Evolutionary conservation across 805 yeast genomes (phyloP).

Genomic region (Starmera amethionina): DNA sequence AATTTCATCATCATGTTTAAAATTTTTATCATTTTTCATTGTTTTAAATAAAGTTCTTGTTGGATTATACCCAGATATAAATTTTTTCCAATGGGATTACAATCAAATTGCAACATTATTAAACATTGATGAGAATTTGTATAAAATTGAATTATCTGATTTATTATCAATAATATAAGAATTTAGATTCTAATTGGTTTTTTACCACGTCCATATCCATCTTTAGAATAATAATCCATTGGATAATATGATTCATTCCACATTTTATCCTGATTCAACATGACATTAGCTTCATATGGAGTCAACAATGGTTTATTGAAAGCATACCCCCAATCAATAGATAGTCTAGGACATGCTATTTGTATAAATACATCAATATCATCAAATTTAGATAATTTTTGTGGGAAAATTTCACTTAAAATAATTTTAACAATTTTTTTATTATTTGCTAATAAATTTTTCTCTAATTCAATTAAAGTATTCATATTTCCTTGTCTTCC

Average conservation of each 20-base stretch:
- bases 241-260: conserved; percentile 69
- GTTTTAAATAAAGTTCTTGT: conserved; percentile 25
- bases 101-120: conserved; percentile 55
- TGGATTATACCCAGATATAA: conserved; percentile 24
- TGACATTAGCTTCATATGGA: conserved; percentile 93
- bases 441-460: conserved; percentile 41
- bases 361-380: conserved; percentile 93
- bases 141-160: conserved; percentile 2
- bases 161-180: not conserved
- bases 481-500: conserved; percentile 91
- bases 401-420: conserved; percentile 88
- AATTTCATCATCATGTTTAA: conserved; percentile 35
- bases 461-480: conserved; percentile 62
- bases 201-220: conserved; percentile 87
- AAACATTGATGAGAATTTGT: conserved; percentile 43
- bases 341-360: conserved; percentile 93
- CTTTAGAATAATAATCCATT: conserved; percentile 88
- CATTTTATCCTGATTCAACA: conserved; percentile 60
- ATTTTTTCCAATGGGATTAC: conserved; percentile 41
- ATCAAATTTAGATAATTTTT: conserved; percentile 82
- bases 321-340: conserved; percentile 99
- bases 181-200: not conserved
- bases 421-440: conserved; percentile 71
- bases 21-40: conserved; percentile 33
- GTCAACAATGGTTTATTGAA: conserved; percentile 85